Evolutionary conservation across 352 stramenopile genomes (phyloP).

Genomic region (Phytophthora constricta): DNA sequence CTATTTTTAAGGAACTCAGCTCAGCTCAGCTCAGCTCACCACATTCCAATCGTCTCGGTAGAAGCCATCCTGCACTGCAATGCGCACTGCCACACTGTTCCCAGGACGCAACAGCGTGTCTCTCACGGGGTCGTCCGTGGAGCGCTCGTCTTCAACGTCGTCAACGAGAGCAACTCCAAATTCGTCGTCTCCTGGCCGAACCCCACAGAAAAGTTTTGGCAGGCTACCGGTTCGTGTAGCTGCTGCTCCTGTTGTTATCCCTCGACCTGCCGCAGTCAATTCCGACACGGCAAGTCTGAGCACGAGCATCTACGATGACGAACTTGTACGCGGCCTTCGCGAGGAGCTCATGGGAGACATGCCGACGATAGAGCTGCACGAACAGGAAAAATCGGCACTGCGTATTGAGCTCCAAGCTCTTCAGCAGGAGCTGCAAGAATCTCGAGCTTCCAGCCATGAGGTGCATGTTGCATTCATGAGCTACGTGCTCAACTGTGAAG

Average conservation of each 20-base stretch:
- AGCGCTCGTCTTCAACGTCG: slow-evolving; percentile 27
- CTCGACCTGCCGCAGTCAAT: background rate
- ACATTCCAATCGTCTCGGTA: no score
- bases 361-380: slow-evolving; percentile 3
- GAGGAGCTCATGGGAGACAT: slow-evolving; percentile 3
- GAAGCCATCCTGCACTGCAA: no score
- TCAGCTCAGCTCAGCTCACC: no score
- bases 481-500: no score
- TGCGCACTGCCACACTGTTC: slow-evolving; percentile 6
- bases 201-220: slow-evolving; percentile 33
- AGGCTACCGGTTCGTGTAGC: slow-evolving; percentile 20
- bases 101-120: background rate
- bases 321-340: background rate
- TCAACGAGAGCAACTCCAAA: slow-evolving; percentile 12
- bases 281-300: background rate
- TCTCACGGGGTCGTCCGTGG: slow-evolving; percentile 2
- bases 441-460: slow-evolving; percentile 25
- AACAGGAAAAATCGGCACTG: slow-evolving; percentile 15
- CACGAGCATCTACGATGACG: slow-evolving; percentile 6
- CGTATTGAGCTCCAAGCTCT: slow-evolving; percentile 13
- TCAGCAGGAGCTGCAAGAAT: slow-evolving; percentile 21
- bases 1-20: no score
- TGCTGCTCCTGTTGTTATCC: slow-evolving; percentile 6
- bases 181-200: slow-evolving; percentile 9
- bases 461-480: slow-evolving; percentile 10